These are phyloP conservation scores for Aspergillus asperescens DNA, from an alignment of 495 filamentous ascomycete genomes.

Conservation along the genomic window DNA sequence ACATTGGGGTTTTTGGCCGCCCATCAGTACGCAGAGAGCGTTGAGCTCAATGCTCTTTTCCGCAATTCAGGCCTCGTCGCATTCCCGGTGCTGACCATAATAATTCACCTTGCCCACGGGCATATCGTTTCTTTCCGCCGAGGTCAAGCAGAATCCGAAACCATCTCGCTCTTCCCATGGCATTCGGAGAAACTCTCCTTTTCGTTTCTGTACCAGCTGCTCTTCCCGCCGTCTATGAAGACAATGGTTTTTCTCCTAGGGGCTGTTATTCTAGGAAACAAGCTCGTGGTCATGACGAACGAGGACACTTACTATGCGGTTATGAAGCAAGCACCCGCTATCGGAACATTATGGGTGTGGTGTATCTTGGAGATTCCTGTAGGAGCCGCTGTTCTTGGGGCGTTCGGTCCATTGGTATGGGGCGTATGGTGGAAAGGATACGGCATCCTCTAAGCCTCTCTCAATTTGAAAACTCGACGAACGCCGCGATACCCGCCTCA, in stretches of 20 bases:
- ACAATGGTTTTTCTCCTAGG: conserved; percentile 38
- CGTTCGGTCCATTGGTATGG: conserved; percentile 54
- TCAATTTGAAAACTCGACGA: neutral
- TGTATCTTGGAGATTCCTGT: conserved; percentile 82
- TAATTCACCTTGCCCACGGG: conserved; percentile 44
- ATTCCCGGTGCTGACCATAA: conserved; percentile 39
- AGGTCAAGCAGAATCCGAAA: conserved; percentile 2
- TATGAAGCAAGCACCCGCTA: conserved; percentile 84
- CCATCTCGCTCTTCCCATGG: conserved; percentile 27
- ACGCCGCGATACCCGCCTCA: no score
- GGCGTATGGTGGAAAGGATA: conserved; percentile 68
- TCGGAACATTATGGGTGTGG: conserved; percentile 96
- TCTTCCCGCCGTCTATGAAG: conserved; percentile 32
- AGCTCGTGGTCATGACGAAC: conserved; percentile 78
- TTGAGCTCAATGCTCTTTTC: conserved; percentile 54
- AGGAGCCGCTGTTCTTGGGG: conserved; percentile 51
- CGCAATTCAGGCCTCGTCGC: conserved; percentile 34
- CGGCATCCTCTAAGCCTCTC: conserved; percentile 34
- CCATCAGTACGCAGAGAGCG: conserved; percentile 75
- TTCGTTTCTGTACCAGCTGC: conserved; percentile 28
- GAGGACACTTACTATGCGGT: conserved; percentile 72
- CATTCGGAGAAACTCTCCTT: conserved; percentile 28
- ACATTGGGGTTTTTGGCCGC: conserved; percentile 87
- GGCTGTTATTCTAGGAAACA: conserved; percentile 66
- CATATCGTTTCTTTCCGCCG: conserved; percentile 34